A percentile compares a stretch with the other conserved stretches of the same genome.
Evolutionary conservation across 441 rosid genomes (phyloP).

Genomic region (Eruca vesicaria): DNA sequence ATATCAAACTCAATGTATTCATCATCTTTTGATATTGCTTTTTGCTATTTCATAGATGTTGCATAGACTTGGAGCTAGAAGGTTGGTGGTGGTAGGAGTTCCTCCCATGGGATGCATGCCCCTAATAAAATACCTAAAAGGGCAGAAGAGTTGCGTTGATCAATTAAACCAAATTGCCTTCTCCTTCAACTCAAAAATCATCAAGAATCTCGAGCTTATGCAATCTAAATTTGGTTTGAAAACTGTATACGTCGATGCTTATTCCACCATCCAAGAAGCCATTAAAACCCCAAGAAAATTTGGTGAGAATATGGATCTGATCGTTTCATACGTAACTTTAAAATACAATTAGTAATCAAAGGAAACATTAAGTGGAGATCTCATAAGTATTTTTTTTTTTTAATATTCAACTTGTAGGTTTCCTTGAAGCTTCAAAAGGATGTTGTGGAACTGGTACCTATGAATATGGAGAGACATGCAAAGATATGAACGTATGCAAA

Average conservation of each 20-base stretch:
- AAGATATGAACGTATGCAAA: constrained; percentile 53
- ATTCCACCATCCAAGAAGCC: constrained; percentile 40
- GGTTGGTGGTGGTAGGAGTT: constrained; percentile 71
- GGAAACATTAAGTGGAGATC: not conserved
- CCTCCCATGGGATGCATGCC: constrained; percentile 94
- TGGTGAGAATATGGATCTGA: constrained; percentile 40
- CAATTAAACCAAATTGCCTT: constrained; percentile 46
- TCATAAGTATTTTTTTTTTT: not conserved
- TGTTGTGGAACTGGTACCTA: constrained; percentile 76
- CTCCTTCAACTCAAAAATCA: constrained; percentile 55
- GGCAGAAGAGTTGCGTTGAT: constrained; percentile 47
- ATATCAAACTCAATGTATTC: too few species aligned
- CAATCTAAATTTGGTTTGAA: constrained; percentile 43
- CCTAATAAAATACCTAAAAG: constrained; percentile 51
- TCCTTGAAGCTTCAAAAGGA: constrained; percentile 55
- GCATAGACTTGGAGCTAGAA: constrained; percentile 53
- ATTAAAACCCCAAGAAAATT: constrained; percentile 43
- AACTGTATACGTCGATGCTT: constrained; percentile 56
- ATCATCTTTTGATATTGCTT: not conserved
- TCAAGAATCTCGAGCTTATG: constrained; percentile 36
- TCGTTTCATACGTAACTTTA: not conserved
- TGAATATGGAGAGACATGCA: constrained; percentile 71
- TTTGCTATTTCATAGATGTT: constrained; percentile 45
- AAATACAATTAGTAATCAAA: not conserved
- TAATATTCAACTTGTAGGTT: constrained; percentile 36